phyloP scores from a whole-genome alignment of 176 grass and related monocot species.

The Paspalum vaginatum region DNA sequence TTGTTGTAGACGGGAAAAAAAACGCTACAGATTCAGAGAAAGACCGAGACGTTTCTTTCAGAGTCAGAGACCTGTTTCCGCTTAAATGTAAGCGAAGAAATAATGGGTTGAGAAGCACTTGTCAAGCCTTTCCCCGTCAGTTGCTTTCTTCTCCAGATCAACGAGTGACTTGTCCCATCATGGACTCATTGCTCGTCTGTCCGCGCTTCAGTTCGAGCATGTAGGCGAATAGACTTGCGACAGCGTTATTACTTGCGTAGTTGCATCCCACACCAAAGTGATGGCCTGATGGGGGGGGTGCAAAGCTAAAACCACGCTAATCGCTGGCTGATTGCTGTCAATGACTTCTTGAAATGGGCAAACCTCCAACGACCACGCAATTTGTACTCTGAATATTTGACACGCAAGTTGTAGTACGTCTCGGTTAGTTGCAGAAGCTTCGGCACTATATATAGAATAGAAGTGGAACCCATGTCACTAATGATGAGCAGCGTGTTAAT shows the following conservation, averaged over 20 bases:
- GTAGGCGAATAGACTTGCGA: background rate
- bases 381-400: background rate
- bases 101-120: background rate
- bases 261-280: too few relatives aligned
- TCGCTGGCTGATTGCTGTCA: background rate
- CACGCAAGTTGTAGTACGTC: background rate
- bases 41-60: background rate
- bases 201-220: too few relatives aligned
- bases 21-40: background rate
- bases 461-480: background rate
- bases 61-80: too few relatives aligned
- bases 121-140: background rate
- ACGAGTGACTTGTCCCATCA: too few relatives aligned
- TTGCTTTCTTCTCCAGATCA: background rate
- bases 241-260: too few relatives aligned
- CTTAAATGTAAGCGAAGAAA: background rate
- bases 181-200: too few relatives aligned
- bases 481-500: background rate
- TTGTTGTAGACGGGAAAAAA: background rate
- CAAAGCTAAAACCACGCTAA: background rate
- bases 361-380: conserved; percentile 11
- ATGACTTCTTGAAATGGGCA: background rate
- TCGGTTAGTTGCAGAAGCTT: conserved; percentile 5
- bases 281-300: too few relatives aligned
- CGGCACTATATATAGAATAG: background rate